Base-by-base conservation (phyloP, 2,329 filamentous ascomycete species). In the Xylariaceae sp. region DNA sequence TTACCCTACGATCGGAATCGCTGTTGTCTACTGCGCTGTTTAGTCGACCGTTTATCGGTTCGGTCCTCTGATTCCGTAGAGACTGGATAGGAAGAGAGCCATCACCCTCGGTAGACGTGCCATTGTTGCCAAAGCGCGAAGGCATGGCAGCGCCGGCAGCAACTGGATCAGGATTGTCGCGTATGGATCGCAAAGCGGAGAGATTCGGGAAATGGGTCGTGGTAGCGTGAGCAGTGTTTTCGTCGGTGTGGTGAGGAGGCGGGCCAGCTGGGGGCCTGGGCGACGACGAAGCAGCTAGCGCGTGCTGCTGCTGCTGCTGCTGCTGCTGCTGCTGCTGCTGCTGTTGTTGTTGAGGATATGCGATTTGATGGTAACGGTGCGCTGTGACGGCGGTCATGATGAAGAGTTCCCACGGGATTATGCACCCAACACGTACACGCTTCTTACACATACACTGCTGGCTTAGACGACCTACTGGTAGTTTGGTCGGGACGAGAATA, bases 1-100 rank as follows among this genome's bases (percentile, higher is more conserved):
- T 78, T 19, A 78, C 78, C 12, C 80, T 77, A 51, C 68, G 72
- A 49, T 76, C 74, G 6, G 60, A 39, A 34, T 65, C 67, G 57
- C 67, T 62, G 41, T 65, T 65, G 26, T 67, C 69, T 7, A 58
- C 59, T 19, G 63, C 57, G 21, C 64, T 65, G 39, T 52, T 65
- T 19, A 62, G 55, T 21, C 55, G 65, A 2, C 62, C 62, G 37
- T 64, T 65, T 23, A 40, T 47, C 3, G 53, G 23, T n/a, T 63
- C 63, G 6, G 62, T 16, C 26, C 39, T 43, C 37, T 54, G 62
- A 36, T 52, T 51, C 21, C 14, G 46, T 26, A 39, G 36, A 2
- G 53, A 17, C 17, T 44, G 53, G 17, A 17, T 31, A 28, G 61
- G 50, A 44, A 55, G 54, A 34, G 49, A 53, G 43, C 63, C 53